phyloP scores from a whole-genome alignment of 805 yeast species.

The Teunomyces kruisii region DNA sequence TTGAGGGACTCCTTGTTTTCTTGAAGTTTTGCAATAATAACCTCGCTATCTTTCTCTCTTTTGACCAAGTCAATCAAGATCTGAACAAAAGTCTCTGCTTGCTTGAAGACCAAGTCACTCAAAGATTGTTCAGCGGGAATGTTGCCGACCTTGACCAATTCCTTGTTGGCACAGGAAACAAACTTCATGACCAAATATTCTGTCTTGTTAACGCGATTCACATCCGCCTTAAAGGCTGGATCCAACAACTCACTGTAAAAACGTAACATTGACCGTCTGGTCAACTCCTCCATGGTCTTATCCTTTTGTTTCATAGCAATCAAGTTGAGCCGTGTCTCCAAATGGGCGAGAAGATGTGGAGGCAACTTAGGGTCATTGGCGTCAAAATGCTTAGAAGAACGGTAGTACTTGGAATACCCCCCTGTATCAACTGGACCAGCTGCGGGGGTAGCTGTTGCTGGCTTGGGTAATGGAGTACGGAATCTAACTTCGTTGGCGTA shows the following conservation, averaged over 20 bases:
- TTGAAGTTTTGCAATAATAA: conserved; percentile 41
- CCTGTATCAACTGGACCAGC: neutral
- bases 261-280: conserved; percentile 59
- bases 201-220: conserved; percentile 30
- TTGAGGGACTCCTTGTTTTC: conserved; percentile 40
- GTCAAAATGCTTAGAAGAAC: conserved; percentile 9
- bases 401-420: conserved; percentile 9
- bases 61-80: conserved; percentile 37
- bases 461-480: conserved; percentile 28
- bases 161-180: conserved; percentile 53
- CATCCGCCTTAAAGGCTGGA: conserved; percentile 40
- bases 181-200: conserved; percentile 54
- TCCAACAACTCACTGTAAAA: conserved; percentile 61
- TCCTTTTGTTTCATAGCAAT: conserved; percentile 47
- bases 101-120: conserved; percentile 34
- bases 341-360: conserved; percentile 31
- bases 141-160: conserved; percentile 43
- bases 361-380: conserved; percentile 33
- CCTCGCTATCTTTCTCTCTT: conserved; percentile 38
- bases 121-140: conserved; percentile 27
- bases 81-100: conserved; percentile 35
- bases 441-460: conserved; percentile 2
- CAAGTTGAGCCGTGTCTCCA: conserved; percentile 43
- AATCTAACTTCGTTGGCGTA: conserved; percentile 67
- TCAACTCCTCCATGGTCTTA: conserved; percentile 41